Conservation (phyloP, 1,284 basidiomycete species). For the Chalciporus sp. region DNA sequence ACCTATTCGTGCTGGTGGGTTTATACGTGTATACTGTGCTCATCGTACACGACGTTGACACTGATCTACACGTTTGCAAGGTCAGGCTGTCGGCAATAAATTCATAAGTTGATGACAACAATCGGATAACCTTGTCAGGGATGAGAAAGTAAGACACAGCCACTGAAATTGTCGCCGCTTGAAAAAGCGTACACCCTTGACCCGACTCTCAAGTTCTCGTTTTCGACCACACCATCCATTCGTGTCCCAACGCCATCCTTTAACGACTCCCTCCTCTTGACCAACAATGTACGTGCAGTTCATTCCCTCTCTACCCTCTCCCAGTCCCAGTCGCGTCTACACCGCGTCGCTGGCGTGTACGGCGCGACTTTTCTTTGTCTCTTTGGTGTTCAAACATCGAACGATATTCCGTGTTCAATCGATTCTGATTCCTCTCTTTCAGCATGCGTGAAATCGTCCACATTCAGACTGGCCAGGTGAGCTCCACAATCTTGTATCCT, state of each 20-base stretch:
- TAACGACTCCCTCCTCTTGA: conserved; percentile 31
- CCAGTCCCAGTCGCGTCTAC: conserved; percentile 15
- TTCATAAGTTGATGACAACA: too few species aligned
- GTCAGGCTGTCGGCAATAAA: not conserved
- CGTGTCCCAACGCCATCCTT: conserved; percentile 37
- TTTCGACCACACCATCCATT: conserved; percentile 40
- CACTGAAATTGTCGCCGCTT: conserved; percentile 37
- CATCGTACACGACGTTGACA: not conserved
- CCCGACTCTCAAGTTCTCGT: conserved; percentile 35
- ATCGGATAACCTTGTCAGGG: not conserved
- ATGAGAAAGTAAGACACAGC: conserved; percentile 28
- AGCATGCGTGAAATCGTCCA: conserved; percentile 98
- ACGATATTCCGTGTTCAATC: conserved; percentile 15
- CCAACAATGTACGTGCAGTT: conserved; percentile 33
- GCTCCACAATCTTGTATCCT: conserved; percentile 18
- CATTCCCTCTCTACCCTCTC: not conserved
- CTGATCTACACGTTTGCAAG: not conserved
- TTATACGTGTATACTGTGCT: not conserved
- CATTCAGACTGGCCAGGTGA: conserved; percentile 92
- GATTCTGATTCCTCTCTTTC: conserved; percentile 35
- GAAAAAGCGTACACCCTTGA: conserved; percentile 43
- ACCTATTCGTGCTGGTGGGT: not conserved
- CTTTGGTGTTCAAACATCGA: conserved; percentile 47
- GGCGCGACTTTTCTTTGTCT: conserved; percentile 34
- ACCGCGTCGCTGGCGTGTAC: conserved; percentile 24